Evolutionary conservation across 257 asterid genomes (phyloP), one percentile per base, ranked within the genome.

Genomic region (Solanum piurae): DNA sequence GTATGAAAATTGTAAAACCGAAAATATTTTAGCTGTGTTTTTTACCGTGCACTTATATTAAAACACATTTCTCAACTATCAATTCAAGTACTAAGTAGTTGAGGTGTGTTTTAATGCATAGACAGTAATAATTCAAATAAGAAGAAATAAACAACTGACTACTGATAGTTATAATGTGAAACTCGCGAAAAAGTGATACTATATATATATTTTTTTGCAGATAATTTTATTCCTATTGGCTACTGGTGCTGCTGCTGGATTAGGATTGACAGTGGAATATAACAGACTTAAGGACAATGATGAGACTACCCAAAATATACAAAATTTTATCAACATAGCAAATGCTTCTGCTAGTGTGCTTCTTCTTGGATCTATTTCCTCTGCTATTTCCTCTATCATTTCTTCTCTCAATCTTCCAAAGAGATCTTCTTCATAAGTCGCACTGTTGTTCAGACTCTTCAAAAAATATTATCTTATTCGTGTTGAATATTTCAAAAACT

Each of bases 131-230:
- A 0, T 55, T 55, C 62, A 52, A 0, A 52, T 52, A 18, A 0
- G 9, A 18, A 52, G 0, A 18, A 2, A 0, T 0, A 52, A 2
- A 2, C 0, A 6, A 18, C 9, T 52, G 0, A 2, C 1, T 52
- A 52, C 0, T 6, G 0, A 7, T 55, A 18, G 10, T 55, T 55
- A 55, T 1, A 18, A 55, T 2, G 10, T 18, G 2, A 55, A 55
- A 55, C n/a, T 55, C 10, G 0, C 0, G 0, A 55, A 55, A 5
- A 55, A 6, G 3, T 55, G 10, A 55, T 55, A 55, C 6, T 52
- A 52, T 0, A 1, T 55, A 55, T 55, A 2, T 52, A 46, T 49
- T 52, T 16, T 16, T 13, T 55, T 55, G 0, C 64, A 85, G 82
- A 38, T 68, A 23, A 40, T 85, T 27, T 68, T 34, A 66, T 66